Percentiles rank a stretch among this genome's conserved stretches.
Conservation (phyloP, 2,329 filamentous ascomycete species). For the Geosmithia putterillii region DNA sequence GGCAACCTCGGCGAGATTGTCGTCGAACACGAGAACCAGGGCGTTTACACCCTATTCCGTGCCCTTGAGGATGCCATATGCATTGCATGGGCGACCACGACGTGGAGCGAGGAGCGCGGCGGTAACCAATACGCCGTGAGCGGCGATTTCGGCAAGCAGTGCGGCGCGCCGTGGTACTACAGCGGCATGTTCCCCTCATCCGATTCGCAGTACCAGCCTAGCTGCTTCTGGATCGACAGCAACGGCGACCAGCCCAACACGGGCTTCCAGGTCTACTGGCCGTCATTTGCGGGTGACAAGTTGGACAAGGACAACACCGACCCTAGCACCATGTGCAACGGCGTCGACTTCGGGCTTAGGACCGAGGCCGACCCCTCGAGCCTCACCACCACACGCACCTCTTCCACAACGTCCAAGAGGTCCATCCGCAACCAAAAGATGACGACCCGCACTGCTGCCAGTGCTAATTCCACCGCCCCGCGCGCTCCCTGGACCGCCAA, state of each 20-base stretch:
- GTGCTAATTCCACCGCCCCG: neutral
- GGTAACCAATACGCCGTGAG: conserved; percentile 6
- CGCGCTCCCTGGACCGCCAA: neutral
- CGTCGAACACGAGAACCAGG: neutral
- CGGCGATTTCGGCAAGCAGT: conserved; percentile 5
- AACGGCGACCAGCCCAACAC: conserved; percentile 10
- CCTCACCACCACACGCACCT: conserved; percentile 3
- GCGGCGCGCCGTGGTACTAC: conserved; percentile 6
- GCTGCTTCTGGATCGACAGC: conserved; percentile 7
- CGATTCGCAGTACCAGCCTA: conserved; percentile 2
- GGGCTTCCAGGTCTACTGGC: conserved; percentile 17
- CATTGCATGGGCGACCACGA: conserved; percentile 6
- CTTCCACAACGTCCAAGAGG: too few species aligned
- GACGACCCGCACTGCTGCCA: conserved; percentile 1
- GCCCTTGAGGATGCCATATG: conserved; percentile 6
- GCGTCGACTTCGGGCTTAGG: conserved; percentile 3
- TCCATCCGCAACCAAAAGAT: too few species aligned
- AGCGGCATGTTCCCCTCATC: conserved; percentile 3
- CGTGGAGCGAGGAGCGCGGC: conserved; percentile 4
- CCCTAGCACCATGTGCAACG: conserved; percentile 7
- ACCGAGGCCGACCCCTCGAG: conserved; percentile 4
- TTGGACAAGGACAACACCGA: conserved; percentile 3
- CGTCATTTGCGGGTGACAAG: conserved; percentile 8
- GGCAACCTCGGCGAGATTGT: neutral
- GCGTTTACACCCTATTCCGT: neutral